Conservation (phyloP, 331 rosid species). For the Rhamnella rubrinervis region DNA sequence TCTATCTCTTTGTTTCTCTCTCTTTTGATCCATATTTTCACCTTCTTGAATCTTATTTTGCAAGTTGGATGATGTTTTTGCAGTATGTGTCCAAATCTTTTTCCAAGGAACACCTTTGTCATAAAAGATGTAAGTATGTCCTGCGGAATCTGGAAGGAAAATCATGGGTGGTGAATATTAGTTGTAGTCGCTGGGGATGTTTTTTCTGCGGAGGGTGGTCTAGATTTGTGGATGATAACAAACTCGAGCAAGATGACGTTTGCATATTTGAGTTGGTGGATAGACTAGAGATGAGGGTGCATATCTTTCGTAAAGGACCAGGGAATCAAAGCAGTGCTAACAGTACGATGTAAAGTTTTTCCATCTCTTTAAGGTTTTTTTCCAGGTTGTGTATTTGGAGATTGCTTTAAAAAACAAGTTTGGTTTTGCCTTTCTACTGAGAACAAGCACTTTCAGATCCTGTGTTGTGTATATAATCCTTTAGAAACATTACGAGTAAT, state of each 20-base stretch:
- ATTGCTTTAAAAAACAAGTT: too few species aligned
- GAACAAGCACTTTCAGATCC: too few species aligned
- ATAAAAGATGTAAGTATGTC: too few species aligned
- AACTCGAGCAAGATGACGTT: neutral
- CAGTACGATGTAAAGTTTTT: too few species aligned
- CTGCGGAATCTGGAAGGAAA: constrained; percentile 13
- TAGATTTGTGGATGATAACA: neutral
- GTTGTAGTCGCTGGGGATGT: neutral
- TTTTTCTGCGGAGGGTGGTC: constrained; percentile 10
- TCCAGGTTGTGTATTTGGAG: too few species aligned
- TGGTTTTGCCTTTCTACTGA: too few species aligned
- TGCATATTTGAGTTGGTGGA: constrained; percentile 25
- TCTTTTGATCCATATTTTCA: neutral
- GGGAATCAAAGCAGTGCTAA: neutral
- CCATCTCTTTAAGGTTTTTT: too few species aligned
- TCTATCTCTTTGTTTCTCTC: neutral
- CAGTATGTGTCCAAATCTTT: constrained; percentile 12
- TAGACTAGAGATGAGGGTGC: constrained; percentile 14
- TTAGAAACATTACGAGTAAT: too few species aligned
- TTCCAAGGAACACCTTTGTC: neutral
- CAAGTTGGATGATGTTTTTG: neutral
- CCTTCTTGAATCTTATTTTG: neutral
- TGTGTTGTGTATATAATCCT: too few species aligned
- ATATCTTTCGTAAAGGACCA: neutral
- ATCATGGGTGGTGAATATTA: neutral